Base-by-base conservation (phyloP, 331 rosid genomes). In the Cydonia oblonga region DNA sequence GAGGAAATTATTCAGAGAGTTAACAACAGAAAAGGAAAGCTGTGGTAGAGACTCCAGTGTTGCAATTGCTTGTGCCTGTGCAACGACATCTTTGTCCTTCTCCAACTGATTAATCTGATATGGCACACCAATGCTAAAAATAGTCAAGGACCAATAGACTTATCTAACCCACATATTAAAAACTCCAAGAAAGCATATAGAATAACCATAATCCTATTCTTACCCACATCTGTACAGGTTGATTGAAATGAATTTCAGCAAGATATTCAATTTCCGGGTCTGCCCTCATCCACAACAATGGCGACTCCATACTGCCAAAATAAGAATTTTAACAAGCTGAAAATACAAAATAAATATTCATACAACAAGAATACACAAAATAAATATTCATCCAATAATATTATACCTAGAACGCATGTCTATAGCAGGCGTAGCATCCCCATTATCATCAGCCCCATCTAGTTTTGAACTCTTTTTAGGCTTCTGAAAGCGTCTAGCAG, bases 171-270 rank as follows among this genome's bases (percentile, higher is more conserved):
- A 60, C 42, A 23, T 57, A 63, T 19, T 32, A 20, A 60, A 29
- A 66, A 74, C 66, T 51, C 70, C 52, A 64, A 44, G 71, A 24
- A 76, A 24, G 19, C 67, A 59, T 62, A 62, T 75, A 69, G 61
- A 66, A 79, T 46, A 65, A 66, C 66, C 13, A 68, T 46, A 75
- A 72, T 61, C 38, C 80, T 57, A 78, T 84, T 77, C 98, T 85
- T 93, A 93, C 98, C 98, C 97, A 93, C 98, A 93, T 93, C 93
- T 93, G 98, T 74, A 93, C 75, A 58, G 98, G 98, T 80, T 93
- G 97, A 81, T 82, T 87, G 81, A 93, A 91, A 72, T 88, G 88
- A 89, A 88, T 81, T 82, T 91, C 92, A 67, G 98, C 92, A 70
- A 93, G 98, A 79, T 91, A 93, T 76, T 93, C 98, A 96, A 91